These are phyloP conservation scores for Salisapilia sapeloensis DNA, from an alignment of 352 stramenopile genomes.

Conservation along the genomic window DNA sequence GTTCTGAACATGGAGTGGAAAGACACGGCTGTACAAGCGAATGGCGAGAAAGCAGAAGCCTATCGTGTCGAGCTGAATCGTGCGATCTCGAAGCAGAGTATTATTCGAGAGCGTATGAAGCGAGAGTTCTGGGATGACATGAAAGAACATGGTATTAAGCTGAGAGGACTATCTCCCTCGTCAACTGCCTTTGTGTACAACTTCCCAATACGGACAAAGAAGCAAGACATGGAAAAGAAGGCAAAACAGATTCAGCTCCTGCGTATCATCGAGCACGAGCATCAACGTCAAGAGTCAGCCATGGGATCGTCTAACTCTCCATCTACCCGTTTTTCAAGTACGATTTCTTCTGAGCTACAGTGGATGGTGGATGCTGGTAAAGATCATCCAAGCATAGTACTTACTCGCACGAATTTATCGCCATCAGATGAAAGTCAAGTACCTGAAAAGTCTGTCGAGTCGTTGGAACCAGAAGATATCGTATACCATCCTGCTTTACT, in stretches of 20 bases:
- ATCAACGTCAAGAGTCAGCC: constrained; percentile 29
- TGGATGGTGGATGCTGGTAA: constrained; percentile 35
- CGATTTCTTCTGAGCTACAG: constrained; percentile 25
- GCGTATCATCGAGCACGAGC: constrained; percentile 41
- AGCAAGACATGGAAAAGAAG: constrained; percentile 18
- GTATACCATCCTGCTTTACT: constrained; percentile 81
- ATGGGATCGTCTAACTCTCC: constrained; percentile 3
- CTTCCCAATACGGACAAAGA: constrained; percentile 48
- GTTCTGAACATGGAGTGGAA: constrained; percentile 75
- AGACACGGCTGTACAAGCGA: constrained; percentile 25
- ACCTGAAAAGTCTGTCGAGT: no score
- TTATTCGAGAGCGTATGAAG: constrained; percentile 78
- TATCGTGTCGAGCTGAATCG: constrained; percentile 45
- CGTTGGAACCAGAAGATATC: no score
- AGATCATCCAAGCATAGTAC: no score
- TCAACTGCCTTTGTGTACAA: constrained; percentile 47
- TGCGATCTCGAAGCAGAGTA: constrained; percentile 55
- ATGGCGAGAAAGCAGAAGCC: constrained; percentile 30
- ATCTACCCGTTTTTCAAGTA: constrained; percentile 24
- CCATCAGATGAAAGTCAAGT: background rate
- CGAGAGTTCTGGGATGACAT: constrained; percentile 83
- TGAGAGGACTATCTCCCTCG: constrained; percentile 29
- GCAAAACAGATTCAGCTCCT: constrained; percentile 37
- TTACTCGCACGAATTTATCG: no score
- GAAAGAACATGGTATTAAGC: constrained; percentile 35